Evolutionary conservation across 139 green algal species (phyloP), one percentile per base, ranked within the genome.

Genomic region (Zygnema circumcarinatum): DNA sequence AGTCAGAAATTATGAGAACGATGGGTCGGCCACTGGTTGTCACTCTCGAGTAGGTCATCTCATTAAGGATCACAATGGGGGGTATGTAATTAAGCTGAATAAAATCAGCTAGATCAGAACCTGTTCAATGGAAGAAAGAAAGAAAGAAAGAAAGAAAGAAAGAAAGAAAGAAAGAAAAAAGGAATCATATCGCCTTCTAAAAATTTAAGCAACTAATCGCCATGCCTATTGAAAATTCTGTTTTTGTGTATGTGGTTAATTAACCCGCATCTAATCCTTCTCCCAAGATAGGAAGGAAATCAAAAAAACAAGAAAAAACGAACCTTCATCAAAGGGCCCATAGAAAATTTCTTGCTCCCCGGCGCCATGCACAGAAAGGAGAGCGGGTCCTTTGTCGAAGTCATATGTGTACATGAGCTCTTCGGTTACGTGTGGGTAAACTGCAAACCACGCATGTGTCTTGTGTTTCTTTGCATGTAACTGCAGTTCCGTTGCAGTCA

Each of bases 291-390:
- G n/a, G n/a, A n/a, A n/a, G n/a, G n/a, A n/a, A n/a, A n/a, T n/a
- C n/a, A n/a, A n/a, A 78, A 78, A 78, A 41, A 39, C 11, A 41
- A 11, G 7, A 11, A n/a, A 11, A 41, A 39, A 39, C 69, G 7
- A 25, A 39, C 35, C 36, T 52, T 41, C 11, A 16, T 78, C 69
- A 78, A 78, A 78, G 7, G 69, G 69, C 11, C 69, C 69, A 41
- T 78, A 78, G 16, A 78, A 78, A 22, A 78, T 41, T 20, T 78
- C 35, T 41, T 78, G 69, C 16, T 78, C 69, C 11, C 69, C 69
- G 7, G 7, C 16, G 3, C 35, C 35, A 39, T 38, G 16, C 7
- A 39, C 16, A 16, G 69, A 3, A 39, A 78, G 3, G 16, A 78
- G 69, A 52, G 69, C 69, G 7, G 69, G 69, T 39, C 35, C 35